Base-by-base conservation (phyloP, 148 eudicot genomes). In the Salicornia ramosissima region DNA sequence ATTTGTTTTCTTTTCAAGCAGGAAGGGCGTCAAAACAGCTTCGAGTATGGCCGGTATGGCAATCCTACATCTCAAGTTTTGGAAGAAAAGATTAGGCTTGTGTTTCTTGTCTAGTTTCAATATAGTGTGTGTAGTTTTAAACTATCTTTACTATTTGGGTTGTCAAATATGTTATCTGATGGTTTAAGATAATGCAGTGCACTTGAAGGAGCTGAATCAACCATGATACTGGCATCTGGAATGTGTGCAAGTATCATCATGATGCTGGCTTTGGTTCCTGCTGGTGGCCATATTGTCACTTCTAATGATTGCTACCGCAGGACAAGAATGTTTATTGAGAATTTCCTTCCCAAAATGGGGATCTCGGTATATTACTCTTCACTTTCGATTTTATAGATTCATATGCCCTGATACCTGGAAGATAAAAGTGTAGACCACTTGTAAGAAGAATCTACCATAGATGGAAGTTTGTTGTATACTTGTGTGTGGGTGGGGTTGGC, bases 121-220 rank as follows among this genome's bases (percentile, higher is more conserved):
- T n/a, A n/a, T n/a, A n/a, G n/a, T n/a, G n/a, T n/a, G n/a, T n/a
- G n/a, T n/a, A n/a, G n/a, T n/a, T n/a, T n/a, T n/a, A n/a, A n/a
- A n/a, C n/a, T n/a, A n/a, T n/a, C n/a, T n/a, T n/a, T n/a, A n/a
- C 60, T 73, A 4, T 60, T 67, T 26, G 15, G 39, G n/a, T 51
- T 34, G 24, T 52, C 0, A 19, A 36, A 28, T 30, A 3, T 67
- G 22, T 60, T 19, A 26, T 58, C 28, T 56, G 9, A 62, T 67
- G 63, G 43, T 68, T 70, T 39, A 43, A 55, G 68, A 11, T 60
- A 15, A 1, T 25, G 74, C 84, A 89, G 97, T 82, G 96, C 96
- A n/a, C 98, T 92, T 58, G 96, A 92, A 83, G 94, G 93, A 62
- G 96, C 98, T 66, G 96, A 92, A 83, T 87, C 98, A 63, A 92